Base-by-base conservation (phyloP, 2,329 filamentous ascomycete species). In the Alternaria sp. region DNA sequence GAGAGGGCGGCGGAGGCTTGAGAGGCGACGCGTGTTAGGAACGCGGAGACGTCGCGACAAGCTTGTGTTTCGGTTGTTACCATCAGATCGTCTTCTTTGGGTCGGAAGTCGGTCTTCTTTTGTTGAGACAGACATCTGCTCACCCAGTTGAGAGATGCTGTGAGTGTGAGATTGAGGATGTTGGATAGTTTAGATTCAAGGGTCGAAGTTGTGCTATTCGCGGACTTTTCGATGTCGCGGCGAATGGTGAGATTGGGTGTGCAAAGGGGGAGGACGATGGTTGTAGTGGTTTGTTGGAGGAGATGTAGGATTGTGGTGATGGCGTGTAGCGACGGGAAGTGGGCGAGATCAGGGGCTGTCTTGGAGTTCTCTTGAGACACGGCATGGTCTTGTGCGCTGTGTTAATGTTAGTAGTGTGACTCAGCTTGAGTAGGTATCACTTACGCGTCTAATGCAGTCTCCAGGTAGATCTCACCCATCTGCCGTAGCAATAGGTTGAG, bases 241-340 rank as follows among this genome's bases (percentile, higher is more conserved):
- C 93, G 90, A 57, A 97, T 93, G 1, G 93, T 97, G 19, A 96
- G 91, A 80, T 96, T 97, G 58, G 91, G 89, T 61, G 95, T 90
- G 21, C 95, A 94, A 9, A 99, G 87, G 11, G 93, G 93, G 68
- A 98, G 91, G 21, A 99, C 88, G 15, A 98, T 93, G 5, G 93
- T 94, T 62, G 91, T 90, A 70, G 97, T 94, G 72, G 96, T 97
- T 66, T 93, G 93, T 71, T 95, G 90, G 89, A 98, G 96, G 71
- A 99, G 88, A 77, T 95, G 94, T 9, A 96, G 91, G 67, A 97
- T 95, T 57, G 90, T 94, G 57, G 97, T 93, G 9, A 93, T 92
- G 3, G 91, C 89, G 32, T 92, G 90, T 40, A 98, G 86, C 10
- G 89, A 89, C 7, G 90, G 88, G 43, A 99, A 86, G 78, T 97